Percentiles rank a stretch among this genome's conserved stretches.
Conservation (phyloP, 352 stramenopile species). For the Aphanomyces euteiches region DNA sequence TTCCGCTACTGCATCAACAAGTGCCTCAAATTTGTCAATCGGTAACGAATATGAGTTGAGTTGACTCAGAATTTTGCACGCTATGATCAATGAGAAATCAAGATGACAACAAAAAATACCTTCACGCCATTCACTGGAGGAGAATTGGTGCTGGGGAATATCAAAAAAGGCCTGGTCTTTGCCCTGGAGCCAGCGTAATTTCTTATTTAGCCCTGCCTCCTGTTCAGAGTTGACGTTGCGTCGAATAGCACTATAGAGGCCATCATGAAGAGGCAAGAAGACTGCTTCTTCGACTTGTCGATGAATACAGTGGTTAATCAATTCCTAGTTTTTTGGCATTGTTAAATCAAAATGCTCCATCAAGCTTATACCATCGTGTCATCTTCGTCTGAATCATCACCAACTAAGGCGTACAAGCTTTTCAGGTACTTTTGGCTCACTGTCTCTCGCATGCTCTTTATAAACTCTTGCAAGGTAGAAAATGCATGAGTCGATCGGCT, state of each 20-base stretch:
- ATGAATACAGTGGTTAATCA: conserved; percentile 24
- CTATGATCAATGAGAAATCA: conserved; percentile 15
- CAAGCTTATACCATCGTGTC: conserved; percentile 7
- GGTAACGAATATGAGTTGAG: conserved; percentile 50
- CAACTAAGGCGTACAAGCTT: not conserved
- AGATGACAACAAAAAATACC: not conserved
- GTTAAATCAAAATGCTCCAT: conserved; percentile 11
- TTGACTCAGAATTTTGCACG: conserved; percentile 66
- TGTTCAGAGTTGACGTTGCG: conserved; percentile 62
- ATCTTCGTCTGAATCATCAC: conserved; percentile 9
- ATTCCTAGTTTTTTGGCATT: not conserved
- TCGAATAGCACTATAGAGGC: conserved; percentile 53
- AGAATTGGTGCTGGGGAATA: conserved; percentile 76
- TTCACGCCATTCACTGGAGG: conserved; percentile 79
- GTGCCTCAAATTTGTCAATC: conserved; percentile 73
- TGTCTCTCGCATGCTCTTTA: conserved; percentile 14
- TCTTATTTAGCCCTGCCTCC: conserved; percentile 73
- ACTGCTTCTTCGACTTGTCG: conserved; percentile 77
- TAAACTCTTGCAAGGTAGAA: conserved; percentile 25
- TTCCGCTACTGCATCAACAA: conserved; percentile 65
- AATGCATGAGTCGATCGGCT: conserved; percentile 25
- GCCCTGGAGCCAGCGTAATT: conserved; percentile 84
- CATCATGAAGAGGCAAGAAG: conserved; percentile 60
- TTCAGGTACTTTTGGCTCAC: conserved; percentile 18
- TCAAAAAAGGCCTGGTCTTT: conserved; percentile 89